phyloP scores from a whole-genome alignment of 164 flowering plant genomes.

The Liriodendron chinense region DNA sequence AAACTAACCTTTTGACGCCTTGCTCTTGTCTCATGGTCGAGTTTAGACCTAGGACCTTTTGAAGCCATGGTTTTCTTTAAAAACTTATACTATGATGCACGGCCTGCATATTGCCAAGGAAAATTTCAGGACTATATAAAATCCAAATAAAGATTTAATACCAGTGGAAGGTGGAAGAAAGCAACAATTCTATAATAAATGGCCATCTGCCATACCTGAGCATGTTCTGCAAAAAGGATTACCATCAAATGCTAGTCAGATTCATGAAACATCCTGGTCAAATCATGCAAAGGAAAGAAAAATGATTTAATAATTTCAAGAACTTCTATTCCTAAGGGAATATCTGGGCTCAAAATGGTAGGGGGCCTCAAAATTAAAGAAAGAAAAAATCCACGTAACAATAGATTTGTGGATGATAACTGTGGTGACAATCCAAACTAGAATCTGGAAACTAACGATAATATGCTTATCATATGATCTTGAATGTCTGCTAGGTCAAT shows the following conservation, averaged over 20 bases:
- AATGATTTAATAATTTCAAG: background rate
- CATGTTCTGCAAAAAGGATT: background rate
- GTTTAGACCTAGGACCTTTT: conserved; percentile 82
- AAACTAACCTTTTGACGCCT: conserved; percentile 80
- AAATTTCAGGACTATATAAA: background rate
- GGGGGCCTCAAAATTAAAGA: too few relatives aligned
- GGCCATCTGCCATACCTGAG: background rate
- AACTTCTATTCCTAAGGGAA: background rate
- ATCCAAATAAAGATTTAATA: background rate
- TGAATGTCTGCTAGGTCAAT: too few relatives aligned
- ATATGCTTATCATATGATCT: too few relatives aligned
- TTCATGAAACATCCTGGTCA: background rate
- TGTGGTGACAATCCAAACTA: too few relatives aligned
- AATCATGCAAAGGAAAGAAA: background rate
- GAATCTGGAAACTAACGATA: too few relatives aligned
- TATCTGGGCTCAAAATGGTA: too few relatives aligned
- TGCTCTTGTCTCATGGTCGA: conserved; percentile 85
- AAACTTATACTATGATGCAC: conserved; percentile 18
- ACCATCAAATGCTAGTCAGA: background rate
- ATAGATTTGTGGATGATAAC: too few relatives aligned
- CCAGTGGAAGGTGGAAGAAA: background rate
- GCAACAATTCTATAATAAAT: background rate
- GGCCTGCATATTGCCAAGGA: conserved; percentile 7
- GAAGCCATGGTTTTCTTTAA: conserved; percentile 63
- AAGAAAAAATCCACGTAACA: too few relatives aligned